Evolutionary conservation across 148 eudicot species (phyloP), one percentile per base, ranked within the genome.

Genomic region (Nepenthes mirabilis): DNA sequence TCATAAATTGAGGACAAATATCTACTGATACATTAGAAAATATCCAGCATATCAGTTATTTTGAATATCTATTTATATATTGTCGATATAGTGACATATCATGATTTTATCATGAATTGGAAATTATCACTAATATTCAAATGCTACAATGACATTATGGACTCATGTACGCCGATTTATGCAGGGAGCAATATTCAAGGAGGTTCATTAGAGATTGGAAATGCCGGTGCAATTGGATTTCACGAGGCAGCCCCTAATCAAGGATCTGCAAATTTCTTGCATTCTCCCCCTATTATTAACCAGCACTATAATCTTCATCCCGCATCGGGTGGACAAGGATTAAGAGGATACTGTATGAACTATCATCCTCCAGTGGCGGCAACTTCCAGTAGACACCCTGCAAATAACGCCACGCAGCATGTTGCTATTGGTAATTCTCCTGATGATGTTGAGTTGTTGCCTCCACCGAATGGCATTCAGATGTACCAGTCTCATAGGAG

Each of bases 401-500:
- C 67, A 52, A 78, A 60, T 14, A 74, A 70, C 66, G 67, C 58
- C 65, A 54, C 80, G 58, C 62, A 77, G 48, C 76, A 76, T 60
- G 66, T 64, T 52, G 55, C 54, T 13, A 37, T 73, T 49, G 50
- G 60, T 49, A 58, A 77, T 62, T 70, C 80, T 67, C 84, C 68
- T 43, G 83, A 71, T 68, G 68, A 71, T 37, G 59, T 65, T 23
- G 90, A 81, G 60, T 37, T 78, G 11, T 72, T 76, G 60, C 75
- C 72, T 62, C 79, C 77, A 49, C 12, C 52, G 50, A 80, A 82
- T 14, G 91, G 86, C 60, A 59, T 83, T 59, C 75, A 86, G 72
- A 62, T 85, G 35, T 80, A 80, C 69, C 73, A 77, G 47, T 82
- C 93, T 61, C 88, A 82, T 45, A 78, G 77, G 69, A 77, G 96